These are phyloP conservation scores for Solanum dulcamara DNA, from an alignment of 257 asterid species.

Conservation along the genomic window DNA sequence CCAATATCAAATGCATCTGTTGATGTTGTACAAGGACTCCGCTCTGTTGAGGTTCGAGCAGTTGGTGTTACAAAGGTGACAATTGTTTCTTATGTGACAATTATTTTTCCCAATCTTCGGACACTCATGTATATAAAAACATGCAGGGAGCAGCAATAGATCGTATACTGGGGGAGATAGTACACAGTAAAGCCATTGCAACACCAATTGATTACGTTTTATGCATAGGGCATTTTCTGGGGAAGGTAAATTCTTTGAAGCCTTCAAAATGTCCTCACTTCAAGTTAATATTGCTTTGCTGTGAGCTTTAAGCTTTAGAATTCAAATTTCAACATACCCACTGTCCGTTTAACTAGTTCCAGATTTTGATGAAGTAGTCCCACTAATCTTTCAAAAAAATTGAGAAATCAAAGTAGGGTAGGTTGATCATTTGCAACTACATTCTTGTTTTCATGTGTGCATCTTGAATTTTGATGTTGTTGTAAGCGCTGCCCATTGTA, in stretches of 20 bases:
- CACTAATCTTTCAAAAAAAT: not conserved
- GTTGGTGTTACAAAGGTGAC: constrained; percentile 94
- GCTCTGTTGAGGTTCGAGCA: constrained; percentile 91
- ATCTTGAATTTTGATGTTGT: not conserved
- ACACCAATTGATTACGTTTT: constrained; percentile 81
- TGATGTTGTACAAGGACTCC: constrained; percentile 92
- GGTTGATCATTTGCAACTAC: not conserved
- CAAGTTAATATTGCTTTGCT: not conserved
- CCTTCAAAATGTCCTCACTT: not conserved
- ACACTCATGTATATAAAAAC: not conserved
- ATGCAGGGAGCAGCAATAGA: constrained; percentile 89
- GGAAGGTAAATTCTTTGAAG: constrained; percentile 41
- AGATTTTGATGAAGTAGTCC: not conserved
- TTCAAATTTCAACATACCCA: not conserved
- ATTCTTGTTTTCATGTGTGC: not conserved
- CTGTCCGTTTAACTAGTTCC: not conserved
- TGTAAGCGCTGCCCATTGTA: not conserved
- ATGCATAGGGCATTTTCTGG: constrained; percentile 83
- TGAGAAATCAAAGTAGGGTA: not conserved
- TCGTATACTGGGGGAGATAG: constrained; percentile 90
- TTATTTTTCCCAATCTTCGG: not conserved
- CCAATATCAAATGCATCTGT: constrained; percentile 92
- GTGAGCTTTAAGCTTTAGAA: not conserved
- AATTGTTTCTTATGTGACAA: not conserved
- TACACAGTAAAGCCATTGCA: constrained; percentile 66